A percentile compares a stretch with the other conserved stretches of the same genome.
phyloP scores from a whole-genome alignment of 2,329 filamentous ascomycete species.

The Epichloe festucae region DNA sequence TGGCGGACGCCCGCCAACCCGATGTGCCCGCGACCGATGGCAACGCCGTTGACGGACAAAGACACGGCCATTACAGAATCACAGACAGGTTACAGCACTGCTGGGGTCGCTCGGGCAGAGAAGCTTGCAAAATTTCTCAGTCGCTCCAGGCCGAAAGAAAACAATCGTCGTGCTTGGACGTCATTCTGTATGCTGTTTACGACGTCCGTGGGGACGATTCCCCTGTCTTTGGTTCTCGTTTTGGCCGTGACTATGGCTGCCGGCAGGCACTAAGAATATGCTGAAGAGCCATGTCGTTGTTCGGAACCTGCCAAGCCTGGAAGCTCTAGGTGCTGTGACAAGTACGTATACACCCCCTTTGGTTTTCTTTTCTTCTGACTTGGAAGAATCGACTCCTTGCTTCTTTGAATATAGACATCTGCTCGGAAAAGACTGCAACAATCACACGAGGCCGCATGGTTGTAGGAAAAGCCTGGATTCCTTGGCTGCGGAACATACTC shows the following conservation, averaged over 20 bases:
- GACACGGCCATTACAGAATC: too few species aligned
- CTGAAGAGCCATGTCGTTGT: conserved; percentile 34
- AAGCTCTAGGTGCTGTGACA: conserved; percentile 36
- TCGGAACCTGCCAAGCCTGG: conserved; percentile 31
- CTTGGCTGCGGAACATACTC: conserved; percentile 17
- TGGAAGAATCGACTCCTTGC: not conserved
- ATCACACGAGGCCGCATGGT: conserved; percentile 18
- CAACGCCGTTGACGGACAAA: not conserved
- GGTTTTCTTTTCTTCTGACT: not conserved
- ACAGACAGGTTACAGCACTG: too few species aligned
- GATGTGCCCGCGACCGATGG: too few species aligned
- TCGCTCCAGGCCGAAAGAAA: conserved; percentile 24
- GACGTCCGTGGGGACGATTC: conserved; percentile 30
- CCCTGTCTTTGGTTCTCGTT: conserved; percentile 30
- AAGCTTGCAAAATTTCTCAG: conserved; percentile 16
- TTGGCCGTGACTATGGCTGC: conserved; percentile 42
- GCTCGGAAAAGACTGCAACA: conserved; percentile 22
- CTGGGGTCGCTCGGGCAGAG: too few species aligned
- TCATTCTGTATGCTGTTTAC: conserved; percentile 26
- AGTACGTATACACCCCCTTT: conserved; percentile 19
- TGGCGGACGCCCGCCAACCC: not conserved
- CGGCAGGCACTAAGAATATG: conserved; percentile 34
- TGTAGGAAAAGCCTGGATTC: conserved; percentile 18
- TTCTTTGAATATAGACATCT: conserved; percentile 12
- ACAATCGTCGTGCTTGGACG: conserved; percentile 28